Evolutionary conservation across 163 green algal species (phyloP), one percentile per base, ranked within the genome.

Genomic region (Scenedesmus sp.): DNA sequence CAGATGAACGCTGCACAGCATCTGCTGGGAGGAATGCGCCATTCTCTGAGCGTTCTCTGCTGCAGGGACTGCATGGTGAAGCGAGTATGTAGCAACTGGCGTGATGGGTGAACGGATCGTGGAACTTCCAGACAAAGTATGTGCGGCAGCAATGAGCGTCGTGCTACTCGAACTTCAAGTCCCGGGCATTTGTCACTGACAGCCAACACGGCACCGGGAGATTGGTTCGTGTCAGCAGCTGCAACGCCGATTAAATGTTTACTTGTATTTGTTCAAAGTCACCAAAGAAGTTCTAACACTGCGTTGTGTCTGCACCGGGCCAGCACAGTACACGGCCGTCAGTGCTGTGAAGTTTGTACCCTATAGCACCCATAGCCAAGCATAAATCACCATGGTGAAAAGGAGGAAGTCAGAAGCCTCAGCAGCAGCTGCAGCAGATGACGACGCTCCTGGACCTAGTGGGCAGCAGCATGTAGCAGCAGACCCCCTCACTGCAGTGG

Each of bases 401-500:
- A 84, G 52, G 15, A 84, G 3, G 12, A 83, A 90, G 7, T 16
- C 16, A 6, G 46, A 84, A 59, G 64, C 8, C 20, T 67, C 66
- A 23, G 82, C 4, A 12, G 73, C 70, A 16, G 5, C n/a, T 64
- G 66, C 64, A 73, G 67, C 46, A 46, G 62, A 85, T 23, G 89
- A 89, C 9, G 89, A 86, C 10, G 82, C 10, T n/a, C 70, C 62
- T n/a, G 89, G 89, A 2, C 56, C 81, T 18, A 86, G 89, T 82
- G 82, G 89, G 8, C 23, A 26, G 59, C 56, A 70, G 86, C 52
- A 76, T 4, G 4, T 52, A 79, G 23, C 34, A 84, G 54, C 85
- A 2, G 82, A 87, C 15, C 83, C 85, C 16, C 86, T 92, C 18
- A 92, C 89, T 46, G 88, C 56, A 23, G 93, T 94, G 15, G 82